A percentile compares a stretch with the other conserved stretches of the same genome.
phyloP scores from a whole-genome alignment of 2,329 filamentous ascomycete species.

The Verticillium dahliae region DNA sequence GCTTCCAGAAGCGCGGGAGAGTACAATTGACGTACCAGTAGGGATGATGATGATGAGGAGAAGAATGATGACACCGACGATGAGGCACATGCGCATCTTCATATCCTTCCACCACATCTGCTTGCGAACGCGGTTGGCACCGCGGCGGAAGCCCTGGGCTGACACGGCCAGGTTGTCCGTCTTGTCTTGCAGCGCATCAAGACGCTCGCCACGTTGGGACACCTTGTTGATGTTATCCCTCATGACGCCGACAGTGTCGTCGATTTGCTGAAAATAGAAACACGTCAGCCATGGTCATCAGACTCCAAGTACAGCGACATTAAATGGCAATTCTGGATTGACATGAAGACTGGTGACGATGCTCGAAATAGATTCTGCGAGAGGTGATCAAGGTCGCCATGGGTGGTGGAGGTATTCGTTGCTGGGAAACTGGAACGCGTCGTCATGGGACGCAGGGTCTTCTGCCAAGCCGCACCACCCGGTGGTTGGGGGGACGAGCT shows the following conservation, averaged over 20 bases:
- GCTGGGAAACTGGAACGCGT: neutral
- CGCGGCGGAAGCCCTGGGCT: slow-evolving; percentile 90
- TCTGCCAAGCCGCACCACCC: neutral
- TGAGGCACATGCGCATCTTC: slow-evolving; percentile 99
- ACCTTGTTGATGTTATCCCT: slow-evolving; percentile 97
- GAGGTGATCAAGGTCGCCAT: neutral
- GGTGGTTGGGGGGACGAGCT: neutral
- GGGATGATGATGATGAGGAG: slow-evolving; percentile 93
- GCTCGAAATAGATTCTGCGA: neutral
- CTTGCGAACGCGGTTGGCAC: slow-evolving; percentile 92
- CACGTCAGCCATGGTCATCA: slow-evolving; percentile 7
- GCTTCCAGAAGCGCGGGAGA: neutral
- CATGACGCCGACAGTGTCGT: slow-evolving; percentile 93
- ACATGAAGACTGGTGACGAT: neutral
- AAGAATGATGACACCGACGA: slow-evolving; percentile 83
- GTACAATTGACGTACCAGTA: slow-evolving; percentile 56
- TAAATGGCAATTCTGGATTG: neutral
- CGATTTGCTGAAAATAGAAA: slow-evolving; percentile 69
- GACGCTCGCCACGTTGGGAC: slow-evolving; percentile 81
- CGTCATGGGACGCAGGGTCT: neutral
- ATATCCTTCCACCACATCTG: slow-evolving; percentile 99
- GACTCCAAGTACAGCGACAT: neutral
- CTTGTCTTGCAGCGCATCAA: slow-evolving; percentile 88
- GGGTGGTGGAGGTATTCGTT: neutral
- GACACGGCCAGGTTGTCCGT: slow-evolving; percentile 90